Evolutionary conservation across 495 filamentous ascomycete genomes (phyloP), one percentile per base, ranked within the genome.

Genomic region (Trypethelium eluteriae): DNA sequence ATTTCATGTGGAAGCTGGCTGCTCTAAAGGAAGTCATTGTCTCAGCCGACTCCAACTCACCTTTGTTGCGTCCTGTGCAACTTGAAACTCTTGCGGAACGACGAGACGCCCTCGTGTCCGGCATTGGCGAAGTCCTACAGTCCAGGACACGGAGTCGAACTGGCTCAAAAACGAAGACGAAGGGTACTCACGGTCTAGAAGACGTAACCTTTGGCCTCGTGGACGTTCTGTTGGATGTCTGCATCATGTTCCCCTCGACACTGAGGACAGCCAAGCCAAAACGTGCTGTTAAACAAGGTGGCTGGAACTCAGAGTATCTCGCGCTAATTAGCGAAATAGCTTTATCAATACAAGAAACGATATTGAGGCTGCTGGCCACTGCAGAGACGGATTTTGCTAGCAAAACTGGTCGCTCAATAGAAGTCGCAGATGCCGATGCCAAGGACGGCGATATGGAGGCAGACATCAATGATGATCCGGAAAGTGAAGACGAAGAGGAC

Each of bases 1-100:
- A 96, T 78, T 94, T 96, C 76, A 90, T 96, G 87, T 98, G 94
- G 94, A 92, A 93, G 69, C 82, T 90, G 9, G 85, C 86, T 57
- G 74, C 75, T 47, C 70, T 85, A 53, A 70, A 74, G 35, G 72
- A 73, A 32, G 61, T 73, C 6, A 74, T 87, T 34, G 75, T 77
- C 38, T 72, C 74, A 11, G 59, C 67, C 39, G 69, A 73, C 7
- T 7, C 53, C 7, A 59, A 32, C 53, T 59, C 53, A 36, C 53
- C 53, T 9, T 36, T 59, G n/a, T 32, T 59, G 32, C 53, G 18
- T 18, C 53, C 53, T 59, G 53, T 59, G 7, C 81, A 85, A 11
- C 72, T 88, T 61, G 83, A 88, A 66, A 72, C 78, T 66, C 71
- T 95, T 67, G 80, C 84, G 57, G 72, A 84, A 64, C 72, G 85